Evolutionary conservation across 768 basidiomycete genomes (phyloP), one percentile per base, ranked within the genome.

Genomic region (Podaxis sp.): DNA sequence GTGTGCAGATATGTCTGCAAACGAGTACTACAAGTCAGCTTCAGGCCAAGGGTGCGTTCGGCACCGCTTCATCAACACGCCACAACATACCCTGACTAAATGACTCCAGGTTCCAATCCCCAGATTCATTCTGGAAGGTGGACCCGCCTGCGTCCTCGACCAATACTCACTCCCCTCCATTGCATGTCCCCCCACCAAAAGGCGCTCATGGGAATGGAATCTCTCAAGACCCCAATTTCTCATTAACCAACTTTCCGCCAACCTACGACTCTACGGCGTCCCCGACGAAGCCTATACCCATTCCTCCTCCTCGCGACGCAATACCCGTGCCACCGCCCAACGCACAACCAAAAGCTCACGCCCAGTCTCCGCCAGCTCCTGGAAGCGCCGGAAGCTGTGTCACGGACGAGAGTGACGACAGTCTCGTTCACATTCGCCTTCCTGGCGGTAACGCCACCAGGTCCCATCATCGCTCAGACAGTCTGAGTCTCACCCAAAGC

Each of bases 381-480:
- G 17, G 36, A 15, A 48, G 46, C 15, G 52, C 52, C 8, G 52
- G 8, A 4, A 61, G 52, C 42, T 28, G 24, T 4, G 52, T 53
- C 24, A 61, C 59, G 26, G 59, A 61, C 9, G 52, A 53, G 24
- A 61, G 59, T 46, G 59, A 61, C 26, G 52, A 42, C 17, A 61
- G 59, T 26, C 39, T 61, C 26, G 52, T 53, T 53, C 52, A 53
- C 33, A 36, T 61, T 52, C 51, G 22, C 54, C 54, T n/a, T 19
- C 39, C 54, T 19, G 19, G 6, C 36, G 30, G 15, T 17, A 19
- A 19, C 54, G 19, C 22, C 19, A 38, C 19, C 38, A 19, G 19
- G 17, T 38, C 38, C 36, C 28, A 36, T 44, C 59, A 17, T 42
- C 52, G n/a, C 22, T 52, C 52, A 2, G 52, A 53, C 26, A 61